These are phyloP conservation scores for Exserohilum turcica DNA, from an alignment of 2,329 filamentous ascomycete species.

Conservation along the genomic window DNA sequence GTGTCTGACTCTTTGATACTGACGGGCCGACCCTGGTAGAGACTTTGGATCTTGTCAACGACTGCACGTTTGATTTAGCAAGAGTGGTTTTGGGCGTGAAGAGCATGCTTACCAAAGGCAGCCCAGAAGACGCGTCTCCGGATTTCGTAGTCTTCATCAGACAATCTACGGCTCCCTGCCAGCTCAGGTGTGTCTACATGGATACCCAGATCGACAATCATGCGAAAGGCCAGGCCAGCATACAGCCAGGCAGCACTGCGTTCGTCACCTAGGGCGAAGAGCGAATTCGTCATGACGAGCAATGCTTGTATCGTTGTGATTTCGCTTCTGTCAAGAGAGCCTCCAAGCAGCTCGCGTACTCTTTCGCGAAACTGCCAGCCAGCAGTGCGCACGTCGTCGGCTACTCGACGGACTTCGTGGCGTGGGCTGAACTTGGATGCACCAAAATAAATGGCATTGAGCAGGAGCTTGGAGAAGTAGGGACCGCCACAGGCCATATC, in stretches of 20 bases:
- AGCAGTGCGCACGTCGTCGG: conserved; percentile 54
- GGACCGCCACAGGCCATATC: conserved; percentile 59
- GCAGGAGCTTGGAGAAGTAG: conserved; percentile 62
- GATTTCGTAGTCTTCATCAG: conserved; percentile 55
- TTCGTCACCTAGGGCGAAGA: conserved; percentile 59
- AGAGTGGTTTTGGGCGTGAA: background rate
- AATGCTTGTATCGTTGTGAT: conserved; percentile 62
- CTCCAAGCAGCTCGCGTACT: conserved; percentile 54
- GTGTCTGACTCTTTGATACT: conserved; percentile 55
- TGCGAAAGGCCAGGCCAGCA: conserved; percentile 61
- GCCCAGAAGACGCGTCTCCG: conserved; percentile 55
- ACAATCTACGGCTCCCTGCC: conserved; percentile 40
- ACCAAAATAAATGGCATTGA: conserved; percentile 61
- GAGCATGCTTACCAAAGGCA: conserved; percentile 43
- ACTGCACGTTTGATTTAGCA: conserved; percentile 24
- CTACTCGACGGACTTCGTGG: conserved; percentile 53
- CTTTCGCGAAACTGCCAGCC: conserved; percentile 57
- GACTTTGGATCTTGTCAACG: conserved; percentile 59
- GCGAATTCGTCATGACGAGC: conserved; percentile 57
- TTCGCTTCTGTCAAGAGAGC: conserved; percentile 55
- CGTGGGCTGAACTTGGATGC: conserved; percentile 55
- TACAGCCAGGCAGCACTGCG: conserved; percentile 63
- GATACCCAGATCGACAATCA: conserved; percentile 62
- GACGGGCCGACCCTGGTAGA: conserved; percentile 61
- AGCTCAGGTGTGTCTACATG: conserved; percentile 52